phyloP scores from a whole-genome alignment of 495 filamentous ascomycete species.

The Lasiosphaeria miniovina region DNA sequence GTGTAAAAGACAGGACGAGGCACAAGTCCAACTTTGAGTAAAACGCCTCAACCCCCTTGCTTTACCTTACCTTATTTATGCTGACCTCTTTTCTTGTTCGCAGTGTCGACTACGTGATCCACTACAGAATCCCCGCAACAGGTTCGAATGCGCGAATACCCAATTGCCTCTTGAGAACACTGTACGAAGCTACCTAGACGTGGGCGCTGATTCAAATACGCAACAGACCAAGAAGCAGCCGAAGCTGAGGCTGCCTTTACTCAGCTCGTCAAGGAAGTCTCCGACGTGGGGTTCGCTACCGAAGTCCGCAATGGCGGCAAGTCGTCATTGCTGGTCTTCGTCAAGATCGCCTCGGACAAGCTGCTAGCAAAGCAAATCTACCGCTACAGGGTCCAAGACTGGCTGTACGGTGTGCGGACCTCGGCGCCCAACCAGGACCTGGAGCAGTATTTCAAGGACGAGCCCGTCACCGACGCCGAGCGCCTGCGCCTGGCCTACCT shows the following conservation, averaged over 20 bases:
- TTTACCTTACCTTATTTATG: not conserved
- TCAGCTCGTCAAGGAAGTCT: slow-evolving; percentile 68
- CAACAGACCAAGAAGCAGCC: slow-evolving; percentile 50
- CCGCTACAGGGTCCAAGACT: slow-evolving; percentile 80
- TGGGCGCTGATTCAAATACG: too few relatives aligned
- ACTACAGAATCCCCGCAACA: slow-evolving; percentile 62
- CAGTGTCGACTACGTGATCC: slow-evolving; percentile 90
- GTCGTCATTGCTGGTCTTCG: slow-evolving; percentile 78
- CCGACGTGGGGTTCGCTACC: slow-evolving; percentile 71
- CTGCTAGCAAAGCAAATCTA: slow-evolving; percentile 64
- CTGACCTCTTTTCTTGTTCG: not conserved
- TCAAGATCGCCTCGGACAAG: slow-evolving; percentile 66
- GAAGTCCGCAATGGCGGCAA: slow-evolving; percentile 82
- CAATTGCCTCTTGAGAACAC: too few relatives aligned
- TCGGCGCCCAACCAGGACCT: slow-evolving; percentile 75
- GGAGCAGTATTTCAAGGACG: slow-evolving; percentile 55
- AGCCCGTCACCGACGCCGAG: slow-evolving; percentile 83
- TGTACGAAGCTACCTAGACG: too few relatives aligned
- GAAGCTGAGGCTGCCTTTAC: slow-evolving; percentile 70
- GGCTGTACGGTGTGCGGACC: slow-evolving; percentile 86
- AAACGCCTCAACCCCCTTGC: slow-evolving; percentile 1
- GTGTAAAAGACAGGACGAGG: slow-evolving; percentile 29
- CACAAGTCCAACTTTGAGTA: slow-evolving; percentile 35
- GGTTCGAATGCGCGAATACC: too few relatives aligned
- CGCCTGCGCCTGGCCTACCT: slow-evolving; percentile 79